Evolutionary conservation across 1,139 yeast species (phyloP).

Genomic region (Sugiyamaella paludigena): DNA sequence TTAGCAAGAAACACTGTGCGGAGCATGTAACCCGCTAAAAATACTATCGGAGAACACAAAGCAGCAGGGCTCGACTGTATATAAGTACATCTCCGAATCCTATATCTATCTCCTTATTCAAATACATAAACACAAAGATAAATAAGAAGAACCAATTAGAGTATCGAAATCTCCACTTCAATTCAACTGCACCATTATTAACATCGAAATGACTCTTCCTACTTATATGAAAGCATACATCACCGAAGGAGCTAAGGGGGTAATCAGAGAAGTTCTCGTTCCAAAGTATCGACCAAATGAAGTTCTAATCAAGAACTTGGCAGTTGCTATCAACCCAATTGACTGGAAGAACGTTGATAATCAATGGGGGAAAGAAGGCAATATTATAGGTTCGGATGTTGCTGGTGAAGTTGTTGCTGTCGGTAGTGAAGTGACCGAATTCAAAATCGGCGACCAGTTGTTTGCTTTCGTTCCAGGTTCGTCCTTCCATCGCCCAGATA

Average conservation of each 20-base stretch:
- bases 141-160: no score
- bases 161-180: no score
- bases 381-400: conserved; percentile 40
- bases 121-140: no score
- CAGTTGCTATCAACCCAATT: conserved; percentile 69
- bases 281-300: conserved; percentile 37
- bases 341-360: conserved; percentile 63
- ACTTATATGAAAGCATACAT: conserved; percentile 18
- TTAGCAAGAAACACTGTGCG: no score
- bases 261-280: conserved; percentile 13
- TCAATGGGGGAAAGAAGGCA: conserved; percentile 39
- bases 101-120: no score
- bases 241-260: conserved; percentile 12
- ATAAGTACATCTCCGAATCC: no score
- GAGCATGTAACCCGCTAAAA: no score
- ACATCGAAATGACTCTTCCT: no score
- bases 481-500: conserved; percentile 38
- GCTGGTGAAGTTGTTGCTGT: conserved; percentile 59
- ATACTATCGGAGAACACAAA: no score
- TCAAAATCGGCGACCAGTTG: conserved; percentile 55
- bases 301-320: conserved; percentile 53
- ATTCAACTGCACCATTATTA: no score
- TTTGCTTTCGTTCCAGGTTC: conserved; percentile 53
- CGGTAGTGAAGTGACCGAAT: conserved; percentile 54
- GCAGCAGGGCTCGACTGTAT: no score